Evolutionary conservation across 1,284 basidiomycete species (phyloP), one percentile per base, ranked within the genome.

Genomic region (Afroboletus lepidellus): DNA sequence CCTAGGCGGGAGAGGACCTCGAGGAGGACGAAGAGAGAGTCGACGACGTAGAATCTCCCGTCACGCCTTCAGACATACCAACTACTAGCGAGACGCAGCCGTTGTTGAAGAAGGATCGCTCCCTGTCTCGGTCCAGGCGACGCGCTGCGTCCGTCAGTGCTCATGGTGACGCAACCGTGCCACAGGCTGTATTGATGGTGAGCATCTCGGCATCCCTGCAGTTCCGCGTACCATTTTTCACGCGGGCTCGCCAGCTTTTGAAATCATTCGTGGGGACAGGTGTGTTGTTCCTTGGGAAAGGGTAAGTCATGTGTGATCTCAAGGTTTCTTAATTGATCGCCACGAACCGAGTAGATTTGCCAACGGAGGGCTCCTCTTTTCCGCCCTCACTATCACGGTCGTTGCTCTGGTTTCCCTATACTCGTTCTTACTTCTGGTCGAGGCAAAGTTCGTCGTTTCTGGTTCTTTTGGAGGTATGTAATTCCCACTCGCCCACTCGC

Each of bases 251-350:
- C 21, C 56, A 94, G 92, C 73, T 97, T 51, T 73, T 97, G 56
- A 98, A 99, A 72, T 89, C 92, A 0, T 99, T 99, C 65, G 87
- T 99, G 46, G 96, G 96, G 20, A 99, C 96, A 9, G 96, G 96
- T 30, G 87, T 99, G 12, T 72, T 99, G 24, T 99, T 99, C 77
- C 81, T 99, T 46, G 97, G 94, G 53, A 98, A 94, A 75, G 96
- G 88, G 80, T 87, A 67, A 65, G 47, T 54, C 23, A 5, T 36
- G 34, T 24, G 36, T 21, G 20, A 36, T 44, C 24, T 20, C 12
- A 23, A 36, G 36, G 30, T 45, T 41, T 42, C 25, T 8, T 20
- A 38, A 42, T 25, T 43, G 52, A 51, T 44, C 8, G 39, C 41
- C 50, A 63, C 18, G 54, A 54, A 42, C 50, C n/a, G 4, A 36